Conservation (phyloP, 2,329 filamentous ascomycete genomes). For the Ceratocystis harringtonii region DNA sequence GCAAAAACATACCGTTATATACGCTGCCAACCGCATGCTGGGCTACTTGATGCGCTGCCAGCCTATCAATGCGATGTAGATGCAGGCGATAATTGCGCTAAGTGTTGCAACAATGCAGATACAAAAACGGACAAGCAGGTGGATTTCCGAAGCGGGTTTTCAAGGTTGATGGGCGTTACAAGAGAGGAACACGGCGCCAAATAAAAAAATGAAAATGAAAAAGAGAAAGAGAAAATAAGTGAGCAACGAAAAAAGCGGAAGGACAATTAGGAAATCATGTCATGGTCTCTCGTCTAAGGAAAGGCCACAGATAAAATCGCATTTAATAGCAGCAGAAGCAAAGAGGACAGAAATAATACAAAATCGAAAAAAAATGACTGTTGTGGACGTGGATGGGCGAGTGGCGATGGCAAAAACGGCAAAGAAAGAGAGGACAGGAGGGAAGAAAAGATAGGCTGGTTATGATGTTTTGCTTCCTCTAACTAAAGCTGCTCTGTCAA, state of each 20-base stretch:
- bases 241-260: not conserved
- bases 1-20: slow-evolving; percentile 41
- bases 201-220: not conserved
- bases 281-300: not conserved
- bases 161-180: not conserved
- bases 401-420: not conserved
- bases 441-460: not conserved
- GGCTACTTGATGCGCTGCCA: slow-evolving; percentile 17
- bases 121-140: not conserved
- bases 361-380: not conserved
- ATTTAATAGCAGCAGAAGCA: not conserved
- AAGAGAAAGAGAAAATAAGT: not conserved
- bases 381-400: not conserved
- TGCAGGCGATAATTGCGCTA: not conserved
- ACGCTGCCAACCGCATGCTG: slow-evolving; percentile 45
- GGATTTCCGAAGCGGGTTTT: not conserved
- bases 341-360: not conserved
- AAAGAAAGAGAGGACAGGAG: not conserved
- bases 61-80: not conserved
- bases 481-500: not conserved
- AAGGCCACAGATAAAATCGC: not conserved
- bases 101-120: not conserved
- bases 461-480: not conserved
- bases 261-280: not conserved
- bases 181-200: slow-evolving; percentile 15